A percentile compares a stretch with the other conserved stretches of the same genome.
These are phyloP conservation scores for Linnemannia elongata DNA, from an alignment of 192 early-diverging fungal genomes.

Conservation along the genomic window DNA sequence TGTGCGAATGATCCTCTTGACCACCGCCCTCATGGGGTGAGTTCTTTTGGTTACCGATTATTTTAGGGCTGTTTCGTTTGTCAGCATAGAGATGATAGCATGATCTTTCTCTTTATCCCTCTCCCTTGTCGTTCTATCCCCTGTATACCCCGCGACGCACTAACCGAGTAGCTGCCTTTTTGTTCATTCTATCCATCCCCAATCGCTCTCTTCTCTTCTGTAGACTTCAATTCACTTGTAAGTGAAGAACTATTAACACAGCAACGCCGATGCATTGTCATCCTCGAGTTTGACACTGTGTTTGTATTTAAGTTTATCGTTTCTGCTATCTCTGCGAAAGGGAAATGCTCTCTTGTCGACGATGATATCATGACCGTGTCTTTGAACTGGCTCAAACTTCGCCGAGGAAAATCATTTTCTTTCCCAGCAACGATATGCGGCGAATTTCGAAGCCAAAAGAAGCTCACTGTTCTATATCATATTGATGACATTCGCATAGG, in stretches of 20 bases:
- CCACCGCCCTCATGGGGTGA: slow-evolving; percentile 69
- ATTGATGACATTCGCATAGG: slow-evolving; percentile 56
- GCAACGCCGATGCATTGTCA: neutral
- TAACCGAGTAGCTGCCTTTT: neutral
- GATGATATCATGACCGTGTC: slow-evolving; percentile 31
- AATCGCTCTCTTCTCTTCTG: neutral
- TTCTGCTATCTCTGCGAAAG: neutral
- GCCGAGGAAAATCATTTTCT: neutral
- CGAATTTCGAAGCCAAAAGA: neutral
- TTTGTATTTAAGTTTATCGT: neutral
- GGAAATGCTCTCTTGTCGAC: neutral
- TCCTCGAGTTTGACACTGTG: neutral
- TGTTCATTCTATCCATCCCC: neutral
- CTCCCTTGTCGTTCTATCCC: neutral
- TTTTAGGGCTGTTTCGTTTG: neutral
- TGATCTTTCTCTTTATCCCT: neutral
- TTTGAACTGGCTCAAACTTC: neutral
- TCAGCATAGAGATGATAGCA: neutral
- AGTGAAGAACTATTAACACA: slow-evolving; percentile 8
- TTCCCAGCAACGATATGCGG: neutral
- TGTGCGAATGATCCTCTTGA: slow-evolving; percentile 65
- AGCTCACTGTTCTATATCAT: neutral
- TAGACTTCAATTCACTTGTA: slow-evolving; percentile 79
- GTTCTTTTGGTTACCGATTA: neutral
- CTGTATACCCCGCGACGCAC: neutral